Conservation (phyloP, 805 yeast genomes). For the Cyberlindnera xishuangbannaensis region DNA sequence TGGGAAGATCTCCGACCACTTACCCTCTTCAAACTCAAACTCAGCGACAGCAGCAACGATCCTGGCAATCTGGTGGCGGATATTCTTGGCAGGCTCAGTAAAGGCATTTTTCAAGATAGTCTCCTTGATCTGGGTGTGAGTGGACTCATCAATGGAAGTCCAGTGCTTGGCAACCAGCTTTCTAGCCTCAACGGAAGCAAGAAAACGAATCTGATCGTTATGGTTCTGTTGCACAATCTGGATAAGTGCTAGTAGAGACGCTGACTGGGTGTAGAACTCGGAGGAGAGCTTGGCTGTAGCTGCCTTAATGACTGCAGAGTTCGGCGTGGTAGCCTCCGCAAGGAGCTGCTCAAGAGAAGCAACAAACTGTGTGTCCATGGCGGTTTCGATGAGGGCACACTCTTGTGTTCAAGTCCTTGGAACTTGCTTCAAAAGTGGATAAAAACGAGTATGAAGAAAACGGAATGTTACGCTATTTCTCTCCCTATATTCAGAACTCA, state of each 20-base stretch:
- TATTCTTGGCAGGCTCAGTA: conserved; percentile 52
- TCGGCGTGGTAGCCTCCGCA: conserved; percentile 74
- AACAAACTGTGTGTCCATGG: conserved; percentile 56
- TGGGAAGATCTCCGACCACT: conserved; percentile 78
- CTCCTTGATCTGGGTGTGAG: conserved; percentile 57
- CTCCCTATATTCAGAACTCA: no score
- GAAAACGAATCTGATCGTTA: conserved; percentile 71
- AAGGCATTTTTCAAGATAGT: conserved; percentile 67
- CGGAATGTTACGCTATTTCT: conserved; percentile 1
- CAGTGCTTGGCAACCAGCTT: conserved; percentile 73
- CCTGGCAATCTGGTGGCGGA: conserved; percentile 87
- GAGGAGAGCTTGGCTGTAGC: conserved; percentile 73
- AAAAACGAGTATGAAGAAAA: background rate
- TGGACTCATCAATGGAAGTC: conserved; percentile 39
- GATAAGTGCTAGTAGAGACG: conserved; percentile 74
- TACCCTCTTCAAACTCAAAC: conserved; percentile 56
- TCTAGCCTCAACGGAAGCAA: conserved; percentile 96
- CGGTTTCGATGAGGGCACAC: no score
- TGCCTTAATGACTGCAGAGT: conserved; percentile 69
- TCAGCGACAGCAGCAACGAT: conserved; percentile 83
- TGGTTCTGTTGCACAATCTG: conserved; percentile 70
- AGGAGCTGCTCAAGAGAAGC: conserved; percentile 73
- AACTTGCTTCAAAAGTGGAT: background rate
- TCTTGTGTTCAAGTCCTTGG: no score
- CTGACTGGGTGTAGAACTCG: conserved; percentile 66